Evolutionary conservation across 371 early-diverging fungal genomes (phyloP), one percentile per base, ranked within the genome.

Genomic region (Mucor mucedo): DNA sequence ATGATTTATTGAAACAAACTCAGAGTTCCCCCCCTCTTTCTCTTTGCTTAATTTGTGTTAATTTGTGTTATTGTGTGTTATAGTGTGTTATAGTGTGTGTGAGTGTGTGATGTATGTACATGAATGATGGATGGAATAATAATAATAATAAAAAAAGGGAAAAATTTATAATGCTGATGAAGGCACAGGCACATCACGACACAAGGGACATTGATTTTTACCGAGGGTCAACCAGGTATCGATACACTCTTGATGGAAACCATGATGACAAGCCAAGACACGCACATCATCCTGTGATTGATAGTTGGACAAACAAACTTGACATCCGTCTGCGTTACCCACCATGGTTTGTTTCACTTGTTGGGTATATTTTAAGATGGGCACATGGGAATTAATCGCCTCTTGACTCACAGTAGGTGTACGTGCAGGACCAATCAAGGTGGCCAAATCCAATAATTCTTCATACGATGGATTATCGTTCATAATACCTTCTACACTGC

Each of bases 241-340:
- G n/a, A 94, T 84, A 73, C 94, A 94, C 10, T 85, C 85, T 55
- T 79, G 77, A 72, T 94, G 95, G 78, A 91, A 94, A 33, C 84
- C 86, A 65, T 94, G 95, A 28, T 78, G 68, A 70, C 95, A 92
- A 10, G 73, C 69, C 42, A 92, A 70, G 3, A 84, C 75, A 30
- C 91, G 72, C 33, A 91, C 69, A 52, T 79, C 75, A 9, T 90
- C 87, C 6, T 75, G 82, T 16, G 79, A 79, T 50, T 83, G 85
- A 61, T 90, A 91, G 6, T 69, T 73, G 28, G 73, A 74, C 52
- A 92, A 72, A 69, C 93, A 92, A 28, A 92, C 68, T 48, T 84
- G 74, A 57, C 74, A 73, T 29, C 62, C 62, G 16, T 69, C 69
- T 47, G 69, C 33, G 41, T 64, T 60, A 28, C 70, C 70, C 29